A percentile compares a stretch with the other conserved stretches of the same genome.
Conservation (phyloP, 345 rosid species). For the Populus tremula region DNA sequence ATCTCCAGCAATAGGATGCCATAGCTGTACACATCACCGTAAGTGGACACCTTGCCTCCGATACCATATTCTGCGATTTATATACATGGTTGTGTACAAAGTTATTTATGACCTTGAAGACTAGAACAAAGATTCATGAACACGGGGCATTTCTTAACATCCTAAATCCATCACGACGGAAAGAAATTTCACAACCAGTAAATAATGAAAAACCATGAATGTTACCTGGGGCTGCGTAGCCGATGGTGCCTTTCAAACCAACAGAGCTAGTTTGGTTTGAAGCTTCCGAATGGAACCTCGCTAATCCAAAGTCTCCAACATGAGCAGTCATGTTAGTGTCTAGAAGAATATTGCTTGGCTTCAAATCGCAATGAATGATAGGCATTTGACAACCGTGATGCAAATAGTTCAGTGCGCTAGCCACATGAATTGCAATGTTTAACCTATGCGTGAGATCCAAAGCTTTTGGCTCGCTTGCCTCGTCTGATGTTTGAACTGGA, state of each 20-base stretch:
- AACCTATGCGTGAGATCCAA: no score
- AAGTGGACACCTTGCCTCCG: background rate
- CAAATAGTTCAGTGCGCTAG: background rate
- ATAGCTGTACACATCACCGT: slow-evolving; percentile 31
- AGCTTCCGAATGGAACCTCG: background rate
- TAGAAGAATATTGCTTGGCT: background rate
- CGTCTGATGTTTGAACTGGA: no score
- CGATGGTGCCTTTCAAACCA: background rate
- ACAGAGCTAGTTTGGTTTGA: background rate
- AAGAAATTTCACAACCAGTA: no score
- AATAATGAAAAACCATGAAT: background rate
- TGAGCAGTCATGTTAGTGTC: slow-evolving; percentile 18
- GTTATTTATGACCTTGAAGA: no score
- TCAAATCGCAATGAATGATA: background rate
- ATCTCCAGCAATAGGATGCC: slow-evolving; percentile 37
- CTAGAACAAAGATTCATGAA: no score
- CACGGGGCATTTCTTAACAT: no score
- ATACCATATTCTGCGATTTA: background rate
- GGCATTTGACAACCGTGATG: background rate
- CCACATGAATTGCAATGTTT: background rate
- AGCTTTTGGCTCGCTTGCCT: no score
- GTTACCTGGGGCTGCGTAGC: slow-evolving; percentile 13
- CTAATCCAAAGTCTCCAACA: background rate
- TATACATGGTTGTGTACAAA: background rate
- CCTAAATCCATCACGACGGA: no score